Evolutionary conservation across 2,329 filamentous ascomycete genomes (phyloP), one percentile per base, ranked within the genome.

Genomic region (Pseudocercospora pini-densiflorae): DNA sequence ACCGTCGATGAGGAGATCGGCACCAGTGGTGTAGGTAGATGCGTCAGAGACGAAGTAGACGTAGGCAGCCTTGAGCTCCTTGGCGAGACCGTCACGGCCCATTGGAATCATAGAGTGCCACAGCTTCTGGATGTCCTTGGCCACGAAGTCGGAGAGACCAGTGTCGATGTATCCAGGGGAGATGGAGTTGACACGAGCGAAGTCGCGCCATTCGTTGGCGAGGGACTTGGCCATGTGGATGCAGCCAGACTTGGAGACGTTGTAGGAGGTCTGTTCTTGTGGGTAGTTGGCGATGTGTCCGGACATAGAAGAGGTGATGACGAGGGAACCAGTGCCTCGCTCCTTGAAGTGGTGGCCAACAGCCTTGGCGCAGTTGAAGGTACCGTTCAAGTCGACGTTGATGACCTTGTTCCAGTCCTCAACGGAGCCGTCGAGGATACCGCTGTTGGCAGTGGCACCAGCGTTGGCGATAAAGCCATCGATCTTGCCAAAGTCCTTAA

Each of bases 281-380:
- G 88, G 92, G 83, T 89, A 93, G 87, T 94, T 94, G 85, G 93
- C 92, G 70, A 94, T 88, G 81, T 88, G 88, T 71, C 91, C 92
- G 59, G 90, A 92, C 91, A 94, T 90, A 72, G 84, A 87, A n/a
- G 88, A 84, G 45, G 89, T 91, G 77, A 90, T 88, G 79, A 91
- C 83, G 77, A 90, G 85, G 68, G 84, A 87, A 59, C 89, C 89
- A 10, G 82, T 88, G 72, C 87, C 86, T 68, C 86, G 85, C 80
- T 89, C 81, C 79, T 88, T 88, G 85, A 90, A 90, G 80, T 95
- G 90, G 63, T 89, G 86, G 36, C 93, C 94, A n/a, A 92, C 92
- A 21, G 92, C 92, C 82, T 94, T 92, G 27, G 93, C 92, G 69
- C 92, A 96, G 86, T 94, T 88, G 81, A 93, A 92, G 29, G 86